phyloP scores from a whole-genome alignment of 2,329 filamentous ascomycete genomes.

The Metarhizium guizhouense region DNA sequence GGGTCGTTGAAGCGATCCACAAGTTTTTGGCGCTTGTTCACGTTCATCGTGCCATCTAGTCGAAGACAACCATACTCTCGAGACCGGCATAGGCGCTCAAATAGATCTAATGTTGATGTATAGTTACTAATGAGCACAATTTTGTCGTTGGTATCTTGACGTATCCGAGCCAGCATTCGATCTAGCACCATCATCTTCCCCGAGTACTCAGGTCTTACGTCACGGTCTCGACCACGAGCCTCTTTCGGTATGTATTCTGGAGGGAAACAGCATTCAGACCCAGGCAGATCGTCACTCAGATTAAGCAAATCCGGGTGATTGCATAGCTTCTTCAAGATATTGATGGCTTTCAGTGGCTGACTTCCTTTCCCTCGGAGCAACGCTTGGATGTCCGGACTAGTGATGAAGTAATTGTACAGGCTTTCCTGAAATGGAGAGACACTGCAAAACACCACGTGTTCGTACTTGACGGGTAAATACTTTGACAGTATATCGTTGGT shows the following conservation, averaged over 20 bases:
- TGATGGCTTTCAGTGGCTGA: constrained; percentile 93
- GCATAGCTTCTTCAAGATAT: constrained; percentile 94
- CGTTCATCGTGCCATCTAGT: constrained; percentile 94
- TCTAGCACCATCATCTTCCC: constrained; percentile 99
- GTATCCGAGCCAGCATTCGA: constrained; percentile 91
- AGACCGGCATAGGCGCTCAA: constrained; percentile 79
- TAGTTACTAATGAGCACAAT: constrained; percentile 99
- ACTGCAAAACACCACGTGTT: constrained; percentile 97
- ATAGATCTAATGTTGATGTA: constrained; percentile 90
- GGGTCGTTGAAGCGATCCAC: constrained; percentile 98
- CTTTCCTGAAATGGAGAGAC: constrained; percentile 86
- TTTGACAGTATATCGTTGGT: constrained; percentile 98
- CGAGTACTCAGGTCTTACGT: constrained; percentile 91
- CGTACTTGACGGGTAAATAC: constrained; percentile 95
- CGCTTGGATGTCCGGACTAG: constrained; percentile 87
- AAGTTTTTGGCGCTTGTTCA: constrained; percentile 92
- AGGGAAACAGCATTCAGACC: constrained; percentile 72
- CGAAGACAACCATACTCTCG: constrained; percentile 79
- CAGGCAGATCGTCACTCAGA: constrained; percentile 73
- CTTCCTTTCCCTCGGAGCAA: constrained; percentile 88
- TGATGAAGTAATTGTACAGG: constrained; percentile 95
- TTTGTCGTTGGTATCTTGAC: constrained; percentile 95
- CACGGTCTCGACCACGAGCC: constrained; percentile 76
- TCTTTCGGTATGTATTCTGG: constrained; percentile 87
- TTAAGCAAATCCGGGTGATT: constrained; percentile 94